Evolutionary conservation across 2,329 filamentous ascomycete genomes (phyloP).

Genomic region (Colletotrichum tropicale): DNA sequence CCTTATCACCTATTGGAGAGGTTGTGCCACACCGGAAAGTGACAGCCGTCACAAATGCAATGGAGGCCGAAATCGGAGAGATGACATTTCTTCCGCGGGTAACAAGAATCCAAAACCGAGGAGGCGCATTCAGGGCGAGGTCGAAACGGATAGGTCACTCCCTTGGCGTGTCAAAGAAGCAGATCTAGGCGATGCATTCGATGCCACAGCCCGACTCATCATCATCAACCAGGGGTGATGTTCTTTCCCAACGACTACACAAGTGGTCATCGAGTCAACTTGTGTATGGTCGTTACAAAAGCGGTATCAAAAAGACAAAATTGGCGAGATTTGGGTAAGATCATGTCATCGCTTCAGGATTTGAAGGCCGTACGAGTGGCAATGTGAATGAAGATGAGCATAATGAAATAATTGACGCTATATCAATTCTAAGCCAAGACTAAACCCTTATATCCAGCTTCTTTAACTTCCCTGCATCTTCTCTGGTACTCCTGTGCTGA

Average conservation of each 20-base stretch:
- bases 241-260: neutral
- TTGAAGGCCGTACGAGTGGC: neutral
- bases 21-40: neutral
- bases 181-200: neutral
- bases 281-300: neutral
- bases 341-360: neutral
- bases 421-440: neutral
- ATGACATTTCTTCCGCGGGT: neutral
- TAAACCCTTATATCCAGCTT: constrained; percentile 25
- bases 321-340: neutral
- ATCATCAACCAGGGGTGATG: neutral
- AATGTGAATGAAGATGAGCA: neutral
- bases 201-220: neutral
- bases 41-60: neutral
- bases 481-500: constrained; percentile 46
- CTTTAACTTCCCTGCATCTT: constrained; percentile 37
- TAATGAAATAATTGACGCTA: neutral
- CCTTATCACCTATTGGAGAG: neutral
- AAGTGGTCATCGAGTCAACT: neutral
- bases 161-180: neutral
- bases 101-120: neutral
- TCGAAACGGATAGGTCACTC: neutral
- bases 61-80: neutral
- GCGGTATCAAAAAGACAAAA: neutral
- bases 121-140: neutral